A percentile compares a stretch with the other conserved stretches of the same genome.
These are phyloP conservation scores for Primulina eburnea DNA, from an alignment of 257 asterid genomes.

Conservation along the genomic window DNA sequence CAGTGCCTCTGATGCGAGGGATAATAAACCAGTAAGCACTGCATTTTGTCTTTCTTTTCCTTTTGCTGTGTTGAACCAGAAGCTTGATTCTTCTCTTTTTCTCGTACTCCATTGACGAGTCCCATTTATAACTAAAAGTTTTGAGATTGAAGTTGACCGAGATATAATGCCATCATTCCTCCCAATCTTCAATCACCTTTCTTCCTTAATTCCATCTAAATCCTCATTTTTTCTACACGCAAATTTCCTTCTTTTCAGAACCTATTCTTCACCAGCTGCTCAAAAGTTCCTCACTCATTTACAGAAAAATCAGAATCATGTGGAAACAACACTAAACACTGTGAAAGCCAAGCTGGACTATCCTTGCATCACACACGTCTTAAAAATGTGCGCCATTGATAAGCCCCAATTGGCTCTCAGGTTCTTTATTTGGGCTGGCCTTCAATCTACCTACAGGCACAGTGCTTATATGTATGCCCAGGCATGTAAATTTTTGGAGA, in stretches of 20 bases:
- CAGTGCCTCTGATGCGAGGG: no score
- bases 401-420: conserved; percentile 66
- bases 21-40: no score
- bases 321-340: conserved; percentile 51
- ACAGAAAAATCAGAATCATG: conserved; percentile 33
- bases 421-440: conserved; percentile 89
- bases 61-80: not conserved
- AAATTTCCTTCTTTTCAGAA: conserved; percentile 29
- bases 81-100: not conserved
- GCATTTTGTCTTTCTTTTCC: no score
- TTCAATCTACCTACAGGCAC: conserved; percentile 63
- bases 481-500: conserved; percentile 57
- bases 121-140: not conserved
- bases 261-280: conserved; percentile 45
- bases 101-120: not conserved
- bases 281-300: conserved; percentile 48
- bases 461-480: conserved; percentile 45
- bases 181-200: conserved; percentile 32
- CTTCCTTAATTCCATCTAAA: conserved; percentile 26
- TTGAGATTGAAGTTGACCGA: not conserved
- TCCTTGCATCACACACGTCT: conserved; percentile 51
- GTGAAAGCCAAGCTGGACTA: conserved; percentile 52
- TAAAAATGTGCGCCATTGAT: conserved; percentile 47
- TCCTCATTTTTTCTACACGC: conserved; percentile 20
- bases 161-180: conserved; percentile 29